phyloP scores from a whole-genome alignment of 148 eudicot species.

The Vaccinium vitisidaea region DNA sequence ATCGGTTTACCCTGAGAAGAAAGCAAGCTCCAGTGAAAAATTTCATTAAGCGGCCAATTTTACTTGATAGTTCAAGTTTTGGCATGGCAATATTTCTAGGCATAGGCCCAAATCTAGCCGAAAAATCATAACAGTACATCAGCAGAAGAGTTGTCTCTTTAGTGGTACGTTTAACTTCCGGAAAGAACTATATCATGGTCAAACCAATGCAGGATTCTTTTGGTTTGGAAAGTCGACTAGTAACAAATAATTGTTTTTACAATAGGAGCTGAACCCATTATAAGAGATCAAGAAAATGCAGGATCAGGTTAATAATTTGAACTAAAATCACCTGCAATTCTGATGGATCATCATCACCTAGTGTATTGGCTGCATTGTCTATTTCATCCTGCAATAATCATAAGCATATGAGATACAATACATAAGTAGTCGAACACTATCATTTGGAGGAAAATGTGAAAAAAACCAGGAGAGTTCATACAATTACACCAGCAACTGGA shows the following conservation, averaged over 20 bases:
- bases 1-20: slow-evolving; percentile 48
- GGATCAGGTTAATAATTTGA: background rate
- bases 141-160: background rate
- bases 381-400: slow-evolving; percentile 39
- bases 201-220: background rate
- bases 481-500: slow-evolving; percentile 42
- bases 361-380: background rate
- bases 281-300: background rate
- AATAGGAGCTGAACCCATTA: background rate
- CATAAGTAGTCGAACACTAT: background rate
- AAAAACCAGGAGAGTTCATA: slow-evolving; percentile 16
- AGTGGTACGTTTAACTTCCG: background rate
- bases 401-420: background rate
- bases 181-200: background rate
- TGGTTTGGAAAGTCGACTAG: background rate
- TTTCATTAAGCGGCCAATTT: background rate
- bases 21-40: background rate
- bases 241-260: background rate
- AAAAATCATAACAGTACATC: background rate
- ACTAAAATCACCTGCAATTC: slow-evolving; percentile 9
- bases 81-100: background rate
- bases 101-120: background rate
- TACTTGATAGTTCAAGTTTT: background rate
- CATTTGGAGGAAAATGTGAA: background rate
- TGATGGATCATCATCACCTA: slow-evolving; percentile 3